Conservation (phyloP, 2,329 filamentous ascomycete species). For the Pseudogymnoascus destructans region DNA sequence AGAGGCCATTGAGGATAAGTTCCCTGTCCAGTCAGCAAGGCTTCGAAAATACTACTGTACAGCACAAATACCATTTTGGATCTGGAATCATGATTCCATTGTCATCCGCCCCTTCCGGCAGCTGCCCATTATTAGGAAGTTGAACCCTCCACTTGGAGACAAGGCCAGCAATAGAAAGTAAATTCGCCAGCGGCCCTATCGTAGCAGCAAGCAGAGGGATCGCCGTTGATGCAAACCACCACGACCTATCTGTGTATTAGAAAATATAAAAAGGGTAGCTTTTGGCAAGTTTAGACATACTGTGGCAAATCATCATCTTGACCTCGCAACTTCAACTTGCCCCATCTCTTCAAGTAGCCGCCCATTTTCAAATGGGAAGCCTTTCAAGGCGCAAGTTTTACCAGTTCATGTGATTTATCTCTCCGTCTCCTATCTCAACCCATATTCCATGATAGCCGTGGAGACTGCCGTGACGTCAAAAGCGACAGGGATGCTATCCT, state of each 20-base stretch:
- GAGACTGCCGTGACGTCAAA: not conserved
- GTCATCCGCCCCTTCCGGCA: slow-evolving; percentile 33
- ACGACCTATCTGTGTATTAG: slow-evolving; percentile 20
- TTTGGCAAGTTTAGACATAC: slow-evolving; percentile 15
- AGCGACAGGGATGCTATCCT: not conserved
- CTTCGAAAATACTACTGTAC: not conserved
- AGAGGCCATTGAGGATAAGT: slow-evolving; percentile 49
- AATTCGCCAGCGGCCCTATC: slow-evolving; percentile 57
- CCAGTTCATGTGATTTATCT: slow-evolving; percentile 7
- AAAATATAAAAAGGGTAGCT: not conserved
- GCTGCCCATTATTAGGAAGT: slow-evolving; percentile 33
- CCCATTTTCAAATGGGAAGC: not conserved
- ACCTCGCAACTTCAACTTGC: slow-evolving; percentile 24
- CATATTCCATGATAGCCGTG: not conserved
- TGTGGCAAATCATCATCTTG: slow-evolving; percentile 26
- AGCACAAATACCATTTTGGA: slow-evolving; percentile 41
- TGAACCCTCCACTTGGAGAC: slow-evolving; percentile 49
- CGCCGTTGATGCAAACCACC: slow-evolving; percentile 31
- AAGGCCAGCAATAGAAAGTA: slow-evolving; percentile 53
- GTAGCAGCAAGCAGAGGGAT: slow-evolving; percentile 52
- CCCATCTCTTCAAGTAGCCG: slow-evolving; percentile 11
- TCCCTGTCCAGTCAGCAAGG: slow-evolving; percentile 30
- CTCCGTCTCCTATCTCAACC: not conserved
- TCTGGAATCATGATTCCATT: slow-evolving; percentile 41
- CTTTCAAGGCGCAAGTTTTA: slow-evolving; percentile 5